Conservation (phyloP, 305 asterid genomes). For the Fraxinus floribunda region DNA sequence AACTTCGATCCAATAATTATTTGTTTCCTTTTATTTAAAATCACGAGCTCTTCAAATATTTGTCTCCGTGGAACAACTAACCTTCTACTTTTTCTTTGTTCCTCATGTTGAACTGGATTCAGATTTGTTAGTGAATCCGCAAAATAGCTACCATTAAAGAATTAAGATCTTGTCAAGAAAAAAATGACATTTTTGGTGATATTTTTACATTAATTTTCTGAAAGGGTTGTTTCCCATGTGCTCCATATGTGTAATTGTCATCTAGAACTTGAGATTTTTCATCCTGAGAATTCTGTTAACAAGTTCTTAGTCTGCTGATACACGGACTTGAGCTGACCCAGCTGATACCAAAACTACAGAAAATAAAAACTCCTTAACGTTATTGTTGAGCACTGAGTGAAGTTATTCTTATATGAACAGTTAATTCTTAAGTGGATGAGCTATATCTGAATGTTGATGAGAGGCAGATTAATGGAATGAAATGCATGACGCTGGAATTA, state of each 20-base stretch:
- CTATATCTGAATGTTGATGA: background rate
- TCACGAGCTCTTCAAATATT: background rate
- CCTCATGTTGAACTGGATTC: background rate
- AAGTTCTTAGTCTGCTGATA: background rate
- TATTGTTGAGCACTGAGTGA: background rate
- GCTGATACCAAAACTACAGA: background rate
- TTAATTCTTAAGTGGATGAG: background rate
- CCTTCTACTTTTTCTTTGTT: background rate
- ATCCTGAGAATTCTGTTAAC: background rate
- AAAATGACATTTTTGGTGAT: background rate
- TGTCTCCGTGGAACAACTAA: background rate
- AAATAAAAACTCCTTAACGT: background rate
- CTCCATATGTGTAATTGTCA: background rate
- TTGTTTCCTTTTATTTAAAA: background rate
- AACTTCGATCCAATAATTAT: background rate
- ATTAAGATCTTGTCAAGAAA: background rate
- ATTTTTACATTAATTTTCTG: background rate
- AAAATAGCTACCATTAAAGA: background rate
- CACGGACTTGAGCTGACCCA: background rate
- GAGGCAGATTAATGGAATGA: background rate
- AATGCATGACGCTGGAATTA: background rate
- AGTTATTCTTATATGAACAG: background rate
- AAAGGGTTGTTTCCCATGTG: background rate
- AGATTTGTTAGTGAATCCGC: background rate
- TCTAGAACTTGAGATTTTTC: background rate